Conservation (phyloP, 2,329 filamentous ascomycete genomes). For the Pestalotiopsis sp. region DNA sequence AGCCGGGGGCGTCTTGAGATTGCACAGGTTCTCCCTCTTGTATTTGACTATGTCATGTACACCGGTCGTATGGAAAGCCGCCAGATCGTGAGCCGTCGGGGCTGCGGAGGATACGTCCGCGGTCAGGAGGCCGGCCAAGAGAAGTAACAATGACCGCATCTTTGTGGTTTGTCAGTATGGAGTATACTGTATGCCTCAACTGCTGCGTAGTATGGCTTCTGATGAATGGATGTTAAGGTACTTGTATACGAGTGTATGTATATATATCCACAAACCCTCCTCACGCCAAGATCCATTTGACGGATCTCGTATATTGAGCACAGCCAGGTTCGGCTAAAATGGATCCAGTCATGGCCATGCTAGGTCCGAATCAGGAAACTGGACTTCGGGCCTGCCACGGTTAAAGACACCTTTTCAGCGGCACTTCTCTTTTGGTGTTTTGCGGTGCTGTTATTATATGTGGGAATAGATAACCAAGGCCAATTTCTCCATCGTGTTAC, state of each 20-base stretch:
- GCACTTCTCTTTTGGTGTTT: not conserved
- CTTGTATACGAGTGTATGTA: too few species aligned
- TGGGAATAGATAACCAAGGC: not conserved
- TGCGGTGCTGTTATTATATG: not conserved
- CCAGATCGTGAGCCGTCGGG: constrained; percentile 17
- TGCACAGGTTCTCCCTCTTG: constrained; percentile 41
- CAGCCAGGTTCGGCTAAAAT: not conserved
- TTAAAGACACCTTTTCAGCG: not conserved
- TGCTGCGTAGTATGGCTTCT: too few species aligned
- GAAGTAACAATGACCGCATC: constrained; percentile 31
- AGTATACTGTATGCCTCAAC: too few species aligned
- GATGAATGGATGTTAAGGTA: too few species aligned
- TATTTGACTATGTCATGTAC: constrained; percentile 20
- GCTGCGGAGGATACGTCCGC: constrained; percentile 29
- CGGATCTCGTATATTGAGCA: not conserved
- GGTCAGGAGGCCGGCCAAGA: constrained; percentile 29
- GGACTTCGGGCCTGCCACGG: not conserved
- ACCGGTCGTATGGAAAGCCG: not conserved
- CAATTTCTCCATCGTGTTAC: too few species aligned
- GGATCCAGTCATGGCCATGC: not conserved
- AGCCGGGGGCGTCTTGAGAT: constrained; percentile 33
- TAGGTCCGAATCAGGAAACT: not conserved
- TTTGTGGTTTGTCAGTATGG: not conserved
- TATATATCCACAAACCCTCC: not conserved
- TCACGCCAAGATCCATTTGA: not conserved